phyloP scores from a whole-genome alignment of 2,329 filamentous ascomycete species.

The Didymella arachidicola region DNA sequence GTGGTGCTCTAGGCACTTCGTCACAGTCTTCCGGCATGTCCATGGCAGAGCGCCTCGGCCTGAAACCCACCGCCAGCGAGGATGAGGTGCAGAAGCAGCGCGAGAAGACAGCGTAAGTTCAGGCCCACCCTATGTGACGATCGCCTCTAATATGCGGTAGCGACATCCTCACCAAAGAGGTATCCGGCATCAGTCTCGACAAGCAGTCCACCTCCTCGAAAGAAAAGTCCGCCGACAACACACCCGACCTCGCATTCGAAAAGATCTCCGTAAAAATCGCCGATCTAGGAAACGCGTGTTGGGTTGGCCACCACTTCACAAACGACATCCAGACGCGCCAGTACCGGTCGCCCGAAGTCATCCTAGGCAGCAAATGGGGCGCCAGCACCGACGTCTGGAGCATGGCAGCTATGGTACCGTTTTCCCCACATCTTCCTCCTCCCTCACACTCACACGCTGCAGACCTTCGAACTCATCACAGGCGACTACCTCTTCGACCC shows the following conservation, averaged over 20 bases:
- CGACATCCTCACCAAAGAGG: conserved; percentile 88
- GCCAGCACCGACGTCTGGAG: conserved; percentile 99
- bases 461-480: conserved; percentile 98
- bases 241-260: conserved; percentile 70
- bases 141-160: conserved; percentile 55
- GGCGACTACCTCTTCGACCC: conserved; percentile 99
- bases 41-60: conserved; percentile 66
- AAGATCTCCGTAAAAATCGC: conserved; percentile 99
- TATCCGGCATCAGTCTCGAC: conserved; percentile 92
- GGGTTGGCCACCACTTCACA: conserved; percentile 98
- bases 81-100: conserved; percentile 74
- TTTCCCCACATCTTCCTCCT: no score
- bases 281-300: conserved; percentile 96
- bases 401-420: conserved; percentile 92
- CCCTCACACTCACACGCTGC: not conserved
- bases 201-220: conserved; percentile 64
- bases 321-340: conserved; percentile 99
- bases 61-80: conserved; percentile 61
- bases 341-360: conserved; percentile 96
- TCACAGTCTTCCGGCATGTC: conserved; percentile 58
- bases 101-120: conserved; percentile 89
- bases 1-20: conserved; percentile 61
- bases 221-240: conserved; percentile 63
- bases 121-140: not conserved
- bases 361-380: conserved; percentile 96